These are phyloP conservation scores for Lepiota venenata DNA, from an alignment of 768 basidiomycete genomes.

Conservation along the genomic window DNA sequence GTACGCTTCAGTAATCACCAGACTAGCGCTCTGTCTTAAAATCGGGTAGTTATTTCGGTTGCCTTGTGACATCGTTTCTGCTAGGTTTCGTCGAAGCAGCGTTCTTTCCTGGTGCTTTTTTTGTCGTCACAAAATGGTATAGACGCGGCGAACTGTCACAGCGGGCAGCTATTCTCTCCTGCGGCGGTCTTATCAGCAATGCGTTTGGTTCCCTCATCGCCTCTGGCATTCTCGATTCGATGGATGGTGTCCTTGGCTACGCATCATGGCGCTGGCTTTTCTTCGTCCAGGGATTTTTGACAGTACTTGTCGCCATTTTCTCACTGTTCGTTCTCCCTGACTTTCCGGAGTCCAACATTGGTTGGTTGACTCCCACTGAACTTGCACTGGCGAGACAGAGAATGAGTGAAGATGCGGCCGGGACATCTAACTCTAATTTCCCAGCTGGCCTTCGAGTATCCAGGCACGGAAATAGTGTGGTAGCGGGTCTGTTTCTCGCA, in stretches of 20 bases:
- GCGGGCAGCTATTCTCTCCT: slow-evolving; percentile 63
- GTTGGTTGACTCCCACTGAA: slow-evolving; percentile 58
- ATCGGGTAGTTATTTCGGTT: slow-evolving; percentile 50
- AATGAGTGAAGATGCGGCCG: slow-evolving; percentile 53
- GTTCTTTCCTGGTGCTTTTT: slow-evolving; percentile 69
- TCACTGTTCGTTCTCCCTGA: slow-evolving; percentile 71
- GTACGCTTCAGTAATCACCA: slow-evolving; percentile 17
- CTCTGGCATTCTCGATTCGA: slow-evolving; percentile 66
- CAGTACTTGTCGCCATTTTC: slow-evolving; percentile 41
- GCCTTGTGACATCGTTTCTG: slow-evolving; percentile 67
- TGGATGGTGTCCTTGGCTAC: slow-evolving; percentile 66
- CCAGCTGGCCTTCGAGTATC: slow-evolving; percentile 14
- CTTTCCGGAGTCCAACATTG: slow-evolving; percentile 52
- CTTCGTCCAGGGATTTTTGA: slow-evolving; percentile 62
- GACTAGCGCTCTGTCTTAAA: not conserved
- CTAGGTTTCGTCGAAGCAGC: slow-evolving; percentile 74
- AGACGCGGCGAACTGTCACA: slow-evolving; percentile 66
- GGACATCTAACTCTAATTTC: not conserved
- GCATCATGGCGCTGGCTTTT: slow-evolving; percentile 82
- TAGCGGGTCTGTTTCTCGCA: slow-evolving; percentile 51
- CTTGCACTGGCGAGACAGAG: slow-evolving; percentile 52
- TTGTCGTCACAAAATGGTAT: slow-evolving; percentile 71
- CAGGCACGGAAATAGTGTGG: slow-evolving; percentile 11
- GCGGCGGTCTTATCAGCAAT: slow-evolving; percentile 75
- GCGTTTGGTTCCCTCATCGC: slow-evolving; percentile 81